These are phyloP conservation scores for Dactylonectria estremocensis DNA, from an alignment of 2,329 filamentous ascomycete species.

Conservation along the genomic window DNA sequence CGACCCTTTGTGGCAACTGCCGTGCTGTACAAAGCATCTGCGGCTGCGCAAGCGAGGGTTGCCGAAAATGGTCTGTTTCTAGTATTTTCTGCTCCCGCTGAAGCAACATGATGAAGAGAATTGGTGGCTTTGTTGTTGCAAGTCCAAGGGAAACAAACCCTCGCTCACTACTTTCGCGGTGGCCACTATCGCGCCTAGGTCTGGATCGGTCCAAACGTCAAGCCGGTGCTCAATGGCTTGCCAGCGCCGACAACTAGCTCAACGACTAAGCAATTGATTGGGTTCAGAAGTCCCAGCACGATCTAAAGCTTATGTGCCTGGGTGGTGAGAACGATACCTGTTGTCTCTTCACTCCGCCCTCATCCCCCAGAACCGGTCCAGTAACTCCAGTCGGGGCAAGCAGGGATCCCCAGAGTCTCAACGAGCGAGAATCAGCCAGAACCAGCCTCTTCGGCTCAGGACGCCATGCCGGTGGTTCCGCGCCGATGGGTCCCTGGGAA, in stretches of 20 bases:
- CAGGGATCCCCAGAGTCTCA: slow-evolving; percentile 41
- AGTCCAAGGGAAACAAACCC: slow-evolving; percentile 15
- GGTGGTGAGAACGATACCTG: neutral
- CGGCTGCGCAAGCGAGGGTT: neutral
- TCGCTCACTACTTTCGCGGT: slow-evolving; percentile 25
- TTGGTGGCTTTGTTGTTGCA: neutral
- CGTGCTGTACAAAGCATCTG: neutral
- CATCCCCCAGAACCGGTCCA: neutral
- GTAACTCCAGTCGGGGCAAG: neutral
- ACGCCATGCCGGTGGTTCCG: slow-evolving; percentile 41
- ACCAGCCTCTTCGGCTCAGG: slow-evolving; percentile 26
- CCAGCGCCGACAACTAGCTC: slow-evolving; percentile 1
- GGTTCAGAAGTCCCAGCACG: neutral
- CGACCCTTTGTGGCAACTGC: slow-evolving; percentile 2
- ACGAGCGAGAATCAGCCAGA: slow-evolving; percentile 31
- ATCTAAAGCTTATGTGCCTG: slow-evolving; percentile 11
- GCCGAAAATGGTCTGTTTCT: neutral
- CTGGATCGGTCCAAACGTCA: slow-evolving; percentile 43
- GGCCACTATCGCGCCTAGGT: slow-evolving; percentile 27
- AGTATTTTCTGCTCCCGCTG: neutral
- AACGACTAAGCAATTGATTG: slow-evolving; percentile 2
- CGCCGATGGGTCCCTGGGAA: slow-evolving; percentile 38
- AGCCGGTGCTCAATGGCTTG: slow-evolving; percentile 27
- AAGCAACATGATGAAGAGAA: neutral
- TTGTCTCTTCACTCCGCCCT: neutral